Base-by-base conservation (phyloP, 352 stramenopile genomes). In the Phytopythium cucurbitacearum region DNA sequence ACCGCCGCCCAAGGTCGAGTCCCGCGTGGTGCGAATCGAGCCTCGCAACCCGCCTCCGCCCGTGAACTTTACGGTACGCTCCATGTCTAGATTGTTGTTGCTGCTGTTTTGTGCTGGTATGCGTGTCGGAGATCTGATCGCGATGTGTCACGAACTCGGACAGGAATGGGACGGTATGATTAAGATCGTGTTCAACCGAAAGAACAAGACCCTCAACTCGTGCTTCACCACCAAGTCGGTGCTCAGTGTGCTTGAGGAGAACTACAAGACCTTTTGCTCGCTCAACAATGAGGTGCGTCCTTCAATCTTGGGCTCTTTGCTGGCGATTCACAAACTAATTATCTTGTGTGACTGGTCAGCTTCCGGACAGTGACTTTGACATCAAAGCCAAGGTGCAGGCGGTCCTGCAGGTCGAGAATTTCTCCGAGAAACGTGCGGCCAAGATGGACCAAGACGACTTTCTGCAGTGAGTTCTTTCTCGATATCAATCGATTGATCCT, bases 121-220 rank as follows among this genome's bases (percentile, higher is more conserved):
- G 36, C 48, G 38, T 10, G 35, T 48, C 48, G n/a, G 16, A 3
- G 57, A 13, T 42, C 46, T 65, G 40, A 28, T 28, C 21, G 21
- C 21, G 21, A 28, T 28, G 21, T 28, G 21, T 28, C 21, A 28
- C 21, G 21, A 28, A 28, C 21, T 28, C 21, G 21, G 21, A 1
- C 33, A 84, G 57, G 97, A 99, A 77, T 99, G 97, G 97, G 97
- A 99, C 70, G 97, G 97, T 38, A 98, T 99, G 90, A 93, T 99
- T 62, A 96, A 98, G 61, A 90, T 99, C 60, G 76, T 98, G 44
- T 99, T 99, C 74, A 99, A 99, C 76, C 85, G 97, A 38, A 99
- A 99, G 76, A 99, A 99, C 77, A 99, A 99, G 83, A 99, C 96
- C 37, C 74, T 99, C 16, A 82, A 97, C 58, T 90, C 95, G 40